Base-by-base conservation (phyloP, 352 stramenopile genomes). In the Phytophthora ohioensis region DNA sequence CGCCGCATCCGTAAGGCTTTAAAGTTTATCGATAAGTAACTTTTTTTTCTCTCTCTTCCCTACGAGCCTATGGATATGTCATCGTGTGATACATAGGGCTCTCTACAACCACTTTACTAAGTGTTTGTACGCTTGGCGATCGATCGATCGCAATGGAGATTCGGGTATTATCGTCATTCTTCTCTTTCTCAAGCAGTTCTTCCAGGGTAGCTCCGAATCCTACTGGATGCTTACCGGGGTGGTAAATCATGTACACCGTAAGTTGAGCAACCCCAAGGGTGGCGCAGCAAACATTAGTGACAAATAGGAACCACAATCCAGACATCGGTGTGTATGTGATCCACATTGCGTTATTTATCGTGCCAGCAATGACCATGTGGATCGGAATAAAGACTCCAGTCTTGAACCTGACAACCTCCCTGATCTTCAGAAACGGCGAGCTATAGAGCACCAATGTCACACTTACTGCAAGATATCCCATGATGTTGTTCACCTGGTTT, bases 281-380 rank as follows among this genome's bases (percentile, higher is more conserved):
- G 53, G 65, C 64, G 51, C 77, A 84, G 31, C 75, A 67, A 17
- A 71, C 60, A 51, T 88, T 87, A n/a, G 80, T 80, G 15, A 72
- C 73, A 53, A 90, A 83, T 43, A 90, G 73, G 59, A 90, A 82
- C 80, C 71, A 83, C 35, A 84, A 52, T 1, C 56, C 39, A 13
- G 69, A 60, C 46, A 88, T 64, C 3, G 57, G 53, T 10, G 67
- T 74, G 76, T 88, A 88, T 15, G 63, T 71, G 67, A 88, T 75
- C 79, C 82, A 88, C 55, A 84, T 71, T 17, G 68, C 53, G 69
- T 88, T 88, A 71, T 85, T 90, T 63, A 78, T 69, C 10, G 73
- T 81, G 42, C 78, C 79, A 7, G 76, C 78, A 47, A 68, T 54
- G 31, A 90, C 70, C 73, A 90, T 81, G 67, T 86, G 69, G 41